Conservation (phyloP, 129 eudicot genomes). For the Kitagawia praeruptora region DNA sequence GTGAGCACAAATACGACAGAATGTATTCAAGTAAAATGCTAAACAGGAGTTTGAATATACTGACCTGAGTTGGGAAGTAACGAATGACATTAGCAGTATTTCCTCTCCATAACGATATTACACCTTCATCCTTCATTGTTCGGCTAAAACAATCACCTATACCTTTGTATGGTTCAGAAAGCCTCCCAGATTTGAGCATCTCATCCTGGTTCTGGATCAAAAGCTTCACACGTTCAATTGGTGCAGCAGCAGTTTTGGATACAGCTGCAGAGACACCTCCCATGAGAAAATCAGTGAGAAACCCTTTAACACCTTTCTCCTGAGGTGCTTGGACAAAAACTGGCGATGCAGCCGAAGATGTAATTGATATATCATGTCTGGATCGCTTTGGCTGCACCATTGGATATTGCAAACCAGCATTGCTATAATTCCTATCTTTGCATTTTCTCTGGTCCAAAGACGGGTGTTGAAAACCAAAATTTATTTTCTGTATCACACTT, state of each 20-base stretch:
- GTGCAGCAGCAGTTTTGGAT: constrained; percentile 7
- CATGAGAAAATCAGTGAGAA: constrained; percentile 11
- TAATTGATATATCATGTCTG: not conserved
- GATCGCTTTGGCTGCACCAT: not conserved
- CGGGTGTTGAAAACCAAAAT: constrained; percentile 1
- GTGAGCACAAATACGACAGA: not conserved
- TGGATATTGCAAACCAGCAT: constrained; percentile 1
- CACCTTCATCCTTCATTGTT: constrained; percentile 12
- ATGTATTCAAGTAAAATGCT: not conserved
- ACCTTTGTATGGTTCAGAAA: constrained; percentile 12
- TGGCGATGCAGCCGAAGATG: not conserved
- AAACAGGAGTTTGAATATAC: not conserved
- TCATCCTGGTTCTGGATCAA: constrained; percentile 11
- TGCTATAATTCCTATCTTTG: not conserved
- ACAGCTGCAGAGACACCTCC: constrained; percentile 12
- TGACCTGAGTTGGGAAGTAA: constrained; percentile 9
- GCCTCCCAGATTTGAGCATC: constrained; percentile 4
- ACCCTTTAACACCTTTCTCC: constrained; percentile 5
- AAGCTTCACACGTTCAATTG: constrained; percentile 10
- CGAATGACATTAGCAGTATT: constrained; percentile 12
- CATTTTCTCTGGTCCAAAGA: constrained; percentile 2
- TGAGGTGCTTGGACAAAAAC: constrained; percentile 10
- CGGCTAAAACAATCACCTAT: constrained; percentile 9
- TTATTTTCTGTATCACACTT: not conserved
- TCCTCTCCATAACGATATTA: not conserved